Percentiles rank a stretch among this genome's conserved stretches.
Conservation (phyloP, 169 alveolate species). For the Condylostoma magnum region DNA sequence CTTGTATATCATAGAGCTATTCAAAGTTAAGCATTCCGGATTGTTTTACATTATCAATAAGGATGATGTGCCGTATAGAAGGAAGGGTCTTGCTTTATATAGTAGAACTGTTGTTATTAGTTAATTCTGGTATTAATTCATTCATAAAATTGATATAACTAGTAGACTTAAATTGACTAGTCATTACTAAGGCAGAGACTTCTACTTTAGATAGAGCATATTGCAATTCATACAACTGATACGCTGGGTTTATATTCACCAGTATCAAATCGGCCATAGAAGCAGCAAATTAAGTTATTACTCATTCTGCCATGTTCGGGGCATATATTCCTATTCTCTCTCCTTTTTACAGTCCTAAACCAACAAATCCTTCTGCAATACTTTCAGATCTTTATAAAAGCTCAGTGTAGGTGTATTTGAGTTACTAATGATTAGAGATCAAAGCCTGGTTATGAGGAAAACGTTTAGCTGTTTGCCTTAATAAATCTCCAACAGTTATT, state of each 20-base stretch:
- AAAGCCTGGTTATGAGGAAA: slow-evolving; percentile 39
- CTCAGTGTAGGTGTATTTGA: slow-evolving; percentile 44
- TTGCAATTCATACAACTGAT: slow-evolving; percentile 47
- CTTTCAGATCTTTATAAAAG: slow-evolving; percentile 42
- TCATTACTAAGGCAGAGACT: slow-evolving; percentile 49
- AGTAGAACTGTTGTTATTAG: not conserved
- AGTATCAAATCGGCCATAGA: slow-evolving; percentile 66
- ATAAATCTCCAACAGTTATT: slow-evolving; percentile 36
- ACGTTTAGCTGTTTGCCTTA: slow-evolving; percentile 39
- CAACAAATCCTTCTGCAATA: slow-evolving; percentile 64
- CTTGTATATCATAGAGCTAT: slow-evolving; percentile 36
- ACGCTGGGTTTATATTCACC: slow-evolving; percentile 75
- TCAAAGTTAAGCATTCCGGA: slow-evolving; percentile 60
- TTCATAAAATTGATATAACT: slow-evolving; percentile 54
- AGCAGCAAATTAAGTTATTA: slow-evolving; percentile 57
- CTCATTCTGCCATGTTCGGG: slow-evolving; percentile 68
- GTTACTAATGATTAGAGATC: slow-evolving; percentile 37
- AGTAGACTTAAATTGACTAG: slow-evolving; percentile 50
- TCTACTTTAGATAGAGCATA: slow-evolving; percentile 46
- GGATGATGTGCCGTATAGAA: slow-evolving; percentile 34
- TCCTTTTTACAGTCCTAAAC: slow-evolving; percentile 57
- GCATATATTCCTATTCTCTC: slow-evolving; percentile 68
- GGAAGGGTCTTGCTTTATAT: slow-evolving; percentile 24
- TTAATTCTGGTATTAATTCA: slow-evolving; percentile 53
- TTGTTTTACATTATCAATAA: slow-evolving; percentile 39